Conservation (phyloP, 2,329 filamentous ascomycete species). For the Zalaria obscura region DNA sequence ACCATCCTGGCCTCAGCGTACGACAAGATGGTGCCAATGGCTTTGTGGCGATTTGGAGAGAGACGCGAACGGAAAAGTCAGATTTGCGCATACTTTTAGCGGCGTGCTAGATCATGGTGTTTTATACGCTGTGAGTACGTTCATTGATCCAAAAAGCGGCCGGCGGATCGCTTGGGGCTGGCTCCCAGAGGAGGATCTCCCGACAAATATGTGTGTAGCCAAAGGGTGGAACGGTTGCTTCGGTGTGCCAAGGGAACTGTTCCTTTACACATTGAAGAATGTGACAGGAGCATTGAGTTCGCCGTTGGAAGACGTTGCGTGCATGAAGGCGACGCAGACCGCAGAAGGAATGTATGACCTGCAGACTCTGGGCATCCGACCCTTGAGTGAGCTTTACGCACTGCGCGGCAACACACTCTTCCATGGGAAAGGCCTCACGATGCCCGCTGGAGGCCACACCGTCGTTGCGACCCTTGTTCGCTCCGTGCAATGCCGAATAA, state of each 20-base stretch:
- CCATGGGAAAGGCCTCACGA: too few species aligned
- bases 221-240: background rate
- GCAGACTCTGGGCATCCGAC: slow-evolving; percentile 28
- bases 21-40: background rate
- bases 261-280: background rate
- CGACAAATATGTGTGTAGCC: background rate
- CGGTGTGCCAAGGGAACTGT: background rate
- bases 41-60: background rate
- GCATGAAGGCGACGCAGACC: slow-evolving; percentile 8
- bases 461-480: too few species aligned
- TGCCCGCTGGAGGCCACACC: too few species aligned
- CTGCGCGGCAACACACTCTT: too few species aligned
- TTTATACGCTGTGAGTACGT: background rate
- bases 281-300: background rate
- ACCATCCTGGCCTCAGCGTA: too few species aligned
- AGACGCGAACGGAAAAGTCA: background rate
- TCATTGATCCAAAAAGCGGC: background rate
- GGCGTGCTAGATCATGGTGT: background rate
- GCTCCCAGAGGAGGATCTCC: background rate
- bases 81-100: background rate
- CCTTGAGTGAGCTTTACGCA: slow-evolving; percentile 12
- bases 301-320: background rate
- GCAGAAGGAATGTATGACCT: slow-evolving; percentile 23
- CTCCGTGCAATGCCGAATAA: too few species aligned
- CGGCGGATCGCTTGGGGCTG: background rate